Percentiles rank a stretch among this genome's conserved stretches.
Evolutionary conservation across 179 eudicot species (phyloP).

Genomic region (Drosera spatulata): DNA sequence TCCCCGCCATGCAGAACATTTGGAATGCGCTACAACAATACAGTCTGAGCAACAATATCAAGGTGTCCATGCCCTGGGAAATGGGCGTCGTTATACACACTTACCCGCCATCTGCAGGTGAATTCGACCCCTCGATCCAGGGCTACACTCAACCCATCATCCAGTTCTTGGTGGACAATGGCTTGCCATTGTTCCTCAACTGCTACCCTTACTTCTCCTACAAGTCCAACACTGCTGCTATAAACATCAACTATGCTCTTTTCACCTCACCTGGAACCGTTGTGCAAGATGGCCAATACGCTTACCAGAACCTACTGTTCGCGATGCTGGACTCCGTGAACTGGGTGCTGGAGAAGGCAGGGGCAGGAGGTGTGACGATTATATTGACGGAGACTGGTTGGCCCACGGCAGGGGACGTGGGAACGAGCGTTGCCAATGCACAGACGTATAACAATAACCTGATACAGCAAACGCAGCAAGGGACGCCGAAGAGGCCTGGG

Average conservation of each 20-base stretch:
- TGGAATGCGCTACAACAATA: not conserved
- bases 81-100: not conserved
- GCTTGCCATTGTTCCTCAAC: not conserved
- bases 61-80: not conserved
- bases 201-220: not conserved
- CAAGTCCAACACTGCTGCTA: not conserved
- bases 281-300: conserved; percentile 6
- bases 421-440: not conserved
- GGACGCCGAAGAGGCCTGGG: no score
- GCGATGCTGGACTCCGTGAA: conserved; percentile 11
- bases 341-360: conserved; percentile 8
- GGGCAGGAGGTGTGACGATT: not conserved
- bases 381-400: conserved; percentile 15
- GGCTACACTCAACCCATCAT: not conserved
- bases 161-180: not conserved
- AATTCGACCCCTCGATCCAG: not conserved
- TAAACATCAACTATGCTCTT: not conserved
- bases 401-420: conserved; percentile 8
- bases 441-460: not conserved
- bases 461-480: no score
- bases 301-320: conserved; percentile 7
- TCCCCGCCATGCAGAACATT: not conserved
- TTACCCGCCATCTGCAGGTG: not conserved
- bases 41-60: not conserved
- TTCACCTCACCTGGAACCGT: conserved; percentile 6